phyloP scores from a whole-genome alignment of 257 asterid genomes.

The Nicotiana otophora region DNA sequence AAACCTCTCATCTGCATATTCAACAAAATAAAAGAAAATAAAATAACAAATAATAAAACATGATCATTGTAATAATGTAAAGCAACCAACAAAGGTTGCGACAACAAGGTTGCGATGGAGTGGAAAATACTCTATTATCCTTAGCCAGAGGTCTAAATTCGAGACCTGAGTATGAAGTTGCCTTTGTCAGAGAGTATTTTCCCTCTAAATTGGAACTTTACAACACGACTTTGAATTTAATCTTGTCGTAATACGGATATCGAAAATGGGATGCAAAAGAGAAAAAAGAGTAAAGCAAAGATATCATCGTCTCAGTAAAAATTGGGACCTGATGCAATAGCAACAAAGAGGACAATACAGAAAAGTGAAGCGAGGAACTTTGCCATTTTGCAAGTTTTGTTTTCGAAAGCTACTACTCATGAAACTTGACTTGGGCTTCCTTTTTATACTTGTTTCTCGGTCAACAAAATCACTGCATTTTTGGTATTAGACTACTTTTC shows the following conservation, averaged over 20 bases:
- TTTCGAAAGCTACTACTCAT: not conserved
- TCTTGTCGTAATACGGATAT: too few relatives aligned
- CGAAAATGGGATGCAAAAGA: too few relatives aligned
- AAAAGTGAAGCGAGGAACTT: not conserved
- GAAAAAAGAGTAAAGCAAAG: not conserved
- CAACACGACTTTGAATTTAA: too few relatives aligned
- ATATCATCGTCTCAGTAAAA: not conserved
- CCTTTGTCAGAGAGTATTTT: too few relatives aligned
- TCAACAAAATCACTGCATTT: not conserved
- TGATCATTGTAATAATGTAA: not conserved
- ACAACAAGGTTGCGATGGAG: too few relatives aligned
- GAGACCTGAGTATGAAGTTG: too few relatives aligned
- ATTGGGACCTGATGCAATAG: not conserved
- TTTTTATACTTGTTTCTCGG: not conserved
- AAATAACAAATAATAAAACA: not conserved
- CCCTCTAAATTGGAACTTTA: too few relatives aligned
- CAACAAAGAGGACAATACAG: not conserved
- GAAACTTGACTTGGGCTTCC: not conserved
- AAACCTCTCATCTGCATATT: not conserved
- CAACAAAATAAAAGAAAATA: not conserved
- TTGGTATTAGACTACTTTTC: not conserved
- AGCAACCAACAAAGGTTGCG: too few relatives aligned
- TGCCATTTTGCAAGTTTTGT: not conserved
- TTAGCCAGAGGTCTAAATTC: too few relatives aligned
- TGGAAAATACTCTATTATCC: too few relatives aligned